These are phyloP conservation scores for Fusarium sp. DNA, from an alignment of 2,329 filamentous ascomycete genomes.

Conservation along the genomic window DNA sequence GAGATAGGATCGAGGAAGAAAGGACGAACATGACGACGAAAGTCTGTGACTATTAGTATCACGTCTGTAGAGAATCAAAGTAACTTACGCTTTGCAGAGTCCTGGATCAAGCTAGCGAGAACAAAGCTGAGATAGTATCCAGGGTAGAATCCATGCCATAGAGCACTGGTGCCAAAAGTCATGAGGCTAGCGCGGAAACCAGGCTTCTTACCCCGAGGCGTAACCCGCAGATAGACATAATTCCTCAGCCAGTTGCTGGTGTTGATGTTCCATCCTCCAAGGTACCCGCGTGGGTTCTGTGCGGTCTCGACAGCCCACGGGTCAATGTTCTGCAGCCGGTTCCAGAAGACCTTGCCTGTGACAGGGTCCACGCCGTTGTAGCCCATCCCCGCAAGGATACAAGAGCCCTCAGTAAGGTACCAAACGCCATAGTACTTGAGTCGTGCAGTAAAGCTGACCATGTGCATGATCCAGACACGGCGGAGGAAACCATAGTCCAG, in stretches of 20 bases:
- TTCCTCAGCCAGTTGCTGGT: slow-evolving; percentile 97
- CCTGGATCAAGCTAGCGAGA: slow-evolving; percentile 90
- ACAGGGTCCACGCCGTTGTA: slow-evolving; percentile 91
- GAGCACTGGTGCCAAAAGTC: slow-evolving; percentile 92
- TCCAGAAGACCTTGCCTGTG: slow-evolving; percentile 87
- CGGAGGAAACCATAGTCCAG: slow-evolving; percentile 74
- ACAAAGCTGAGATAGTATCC: slow-evolving; percentile 95
- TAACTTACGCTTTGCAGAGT: slow-evolving; percentile 87
- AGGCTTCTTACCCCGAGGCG: slow-evolving; percentile 93
- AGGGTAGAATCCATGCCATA: slow-evolving; percentile 98
- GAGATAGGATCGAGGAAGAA: slow-evolving; percentile 89
- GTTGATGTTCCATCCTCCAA: slow-evolving; percentile 98
- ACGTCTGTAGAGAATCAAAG: not conserved
- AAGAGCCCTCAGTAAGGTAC: slow-evolving; percentile 91
- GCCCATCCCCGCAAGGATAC: slow-evolving; percentile 91
- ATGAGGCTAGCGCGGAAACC: slow-evolving; percentile 94
- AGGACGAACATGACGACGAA: slow-evolving; percentile 87
- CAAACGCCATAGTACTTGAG: slow-evolving; percentile 98
- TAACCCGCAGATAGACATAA: slow-evolving; percentile 95
- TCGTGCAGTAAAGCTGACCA: slow-evolving; percentile 83
- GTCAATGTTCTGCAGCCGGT: slow-evolving; percentile 89
- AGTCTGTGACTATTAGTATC: slow-evolving; percentile 66
- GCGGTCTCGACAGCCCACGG: slow-evolving; percentile 87
- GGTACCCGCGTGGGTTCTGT: slow-evolving; percentile 91
- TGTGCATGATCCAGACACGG: slow-evolving; percentile 82